Percentiles rank a stretch among this genome's conserved stretches.
Evolutionary conservation across 176 grass and related monocot genomes (phyloP).

Genomic region (Bromus sterilis): DNA sequence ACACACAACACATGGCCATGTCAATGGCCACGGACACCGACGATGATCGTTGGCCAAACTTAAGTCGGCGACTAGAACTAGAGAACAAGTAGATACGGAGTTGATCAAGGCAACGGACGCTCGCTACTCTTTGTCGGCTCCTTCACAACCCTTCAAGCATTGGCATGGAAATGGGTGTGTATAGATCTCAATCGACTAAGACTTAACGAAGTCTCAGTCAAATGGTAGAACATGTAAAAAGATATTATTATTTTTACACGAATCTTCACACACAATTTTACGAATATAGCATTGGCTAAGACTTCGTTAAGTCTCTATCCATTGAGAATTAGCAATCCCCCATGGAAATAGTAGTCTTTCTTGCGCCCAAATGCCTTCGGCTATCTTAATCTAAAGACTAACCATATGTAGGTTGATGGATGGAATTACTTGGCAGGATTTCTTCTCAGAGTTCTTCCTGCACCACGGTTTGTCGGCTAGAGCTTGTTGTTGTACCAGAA

Average conservation of each 20-base stretch:
- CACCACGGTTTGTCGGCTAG: constrained; percentile 2
- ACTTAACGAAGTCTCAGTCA: no score
- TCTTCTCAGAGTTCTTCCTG: neutral
- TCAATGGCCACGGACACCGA: constrained; percentile 3
- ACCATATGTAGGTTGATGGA: constrained; percentile 15
- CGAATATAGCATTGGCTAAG: no score
- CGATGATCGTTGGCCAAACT: neutral
- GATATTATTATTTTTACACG: no score
- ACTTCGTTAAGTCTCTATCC: no score
- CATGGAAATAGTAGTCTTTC: neutral
- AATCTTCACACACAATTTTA: no score
- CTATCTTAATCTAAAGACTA: constrained; percentile 34
- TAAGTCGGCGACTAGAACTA: neutral
- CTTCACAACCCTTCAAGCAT: constrained; percentile 24
- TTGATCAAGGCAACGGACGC: neutral
- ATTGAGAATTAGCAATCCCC: no score
- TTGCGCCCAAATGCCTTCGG: constrained; percentile 25
- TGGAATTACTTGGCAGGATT: neutral
- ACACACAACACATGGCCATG: neutral
- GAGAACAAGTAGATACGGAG: neutral
- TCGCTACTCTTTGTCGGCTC: constrained; percentile 12
- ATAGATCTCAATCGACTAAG: no score
- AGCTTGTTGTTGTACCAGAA: constrained; percentile 95
- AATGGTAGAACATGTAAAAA: no score
- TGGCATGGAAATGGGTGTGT: no score